Evolutionary conservation across 768 basidiomycete genomes (phyloP), one percentile per base, ranked within the genome.

Genomic region (Kwoniella bestiolae): DNA sequence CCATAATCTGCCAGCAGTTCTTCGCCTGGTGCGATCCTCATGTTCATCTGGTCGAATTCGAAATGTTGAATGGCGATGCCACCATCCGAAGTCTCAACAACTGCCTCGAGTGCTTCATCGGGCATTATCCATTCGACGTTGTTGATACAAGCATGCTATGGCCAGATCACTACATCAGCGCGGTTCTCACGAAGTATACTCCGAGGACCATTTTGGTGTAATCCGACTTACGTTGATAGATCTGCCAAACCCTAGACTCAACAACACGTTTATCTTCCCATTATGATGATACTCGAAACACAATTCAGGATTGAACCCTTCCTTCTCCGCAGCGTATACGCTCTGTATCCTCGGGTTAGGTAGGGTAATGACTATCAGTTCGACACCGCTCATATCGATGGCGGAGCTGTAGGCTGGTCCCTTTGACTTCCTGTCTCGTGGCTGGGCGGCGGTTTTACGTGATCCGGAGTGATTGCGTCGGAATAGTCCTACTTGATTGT

Each of bases 1-100:
- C 58, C 35, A 49, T 60, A 60, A 31, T 49, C 49, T 21, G 58
- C 58, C 14, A 60, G 28, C 7, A 60, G 3, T 23, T 60, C 31
- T 35, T 60, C 58, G n/a, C 58, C 47, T 6, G 58, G 32, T 28
- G 21, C 35, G 45, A 60, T 60, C 12, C 7, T 23, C 4, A 32
- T 3, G 12, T 21, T 29, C n/a, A n/a, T n/a, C n/a, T 49, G 47
- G 14, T 18, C 18, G 46, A 60, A 55, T 5, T 35, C 32, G 32
- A 26, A 55, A 5, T 34, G 11, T 11, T 55, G 52, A 16, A 32
- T 55, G 32, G 52, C 52, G 14, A 55, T n/a, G 18, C 52, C 52
- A 21, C 52, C 52, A 35, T 55, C 26, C 6, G 52, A 29, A n/a
- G 21, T 21, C 7, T 55, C 52, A n/a, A 55, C 34, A 3, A 55